Conservation (phyloP, 2,329 filamentous ascomycete genomes). For the Helotiales sp. region DNA sequence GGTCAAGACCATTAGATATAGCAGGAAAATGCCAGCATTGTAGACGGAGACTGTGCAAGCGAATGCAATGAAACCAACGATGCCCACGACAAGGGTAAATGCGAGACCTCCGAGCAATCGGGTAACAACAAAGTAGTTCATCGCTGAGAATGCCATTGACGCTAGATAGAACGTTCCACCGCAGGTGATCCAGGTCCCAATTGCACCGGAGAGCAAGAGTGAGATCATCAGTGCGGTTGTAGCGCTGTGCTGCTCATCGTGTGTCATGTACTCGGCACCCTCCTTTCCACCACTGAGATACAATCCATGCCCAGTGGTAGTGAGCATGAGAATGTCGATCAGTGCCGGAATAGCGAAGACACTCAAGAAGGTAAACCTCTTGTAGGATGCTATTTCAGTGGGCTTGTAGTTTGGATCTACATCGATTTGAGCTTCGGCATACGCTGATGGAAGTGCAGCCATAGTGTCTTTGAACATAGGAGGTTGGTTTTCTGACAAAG, state of each 20-base stretch:
- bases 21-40: slow-evolving; percentile 60
- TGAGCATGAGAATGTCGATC: slow-evolving; percentile 52
- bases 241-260: slow-evolving; percentile 58
- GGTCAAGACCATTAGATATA: slow-evolving; percentile 62
- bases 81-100: slow-evolving; percentile 44
- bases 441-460: slow-evolving; percentile 54
- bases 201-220: slow-evolving; percentile 62
- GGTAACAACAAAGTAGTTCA: slow-evolving; percentile 50
- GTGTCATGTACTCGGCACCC: slow-evolving; percentile 51
- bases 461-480: slow-evolving; percentile 56
- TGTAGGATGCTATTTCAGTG: slow-evolving; percentile 47
- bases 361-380: slow-evolving; percentile 54
- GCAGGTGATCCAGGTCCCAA: slow-evolving; percentile 67
- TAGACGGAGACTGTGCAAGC: slow-evolving; percentile 50
- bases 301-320: slow-evolving; percentile 62
- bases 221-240: slow-evolving; percentile 61
- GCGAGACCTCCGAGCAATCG: slow-evolving; percentile 55
- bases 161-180: slow-evolving; percentile 66
- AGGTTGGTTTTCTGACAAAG: slow-evolving; percentile 52
- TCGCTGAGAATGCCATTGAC: slow-evolving; percentile 56
- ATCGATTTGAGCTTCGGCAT: slow-evolving; percentile 56
- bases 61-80: slow-evolving; percentile 57
- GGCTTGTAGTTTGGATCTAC: slow-evolving; percentile 52
- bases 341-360: slow-evolving; percentile 68
- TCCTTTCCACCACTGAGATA: slow-evolving; percentile 55